These are phyloP conservation scores for Pseudopyricularia javanii DNA, from an alignment of 2,329 filamentous ascomycete genomes.

Conservation along the genomic window DNA sequence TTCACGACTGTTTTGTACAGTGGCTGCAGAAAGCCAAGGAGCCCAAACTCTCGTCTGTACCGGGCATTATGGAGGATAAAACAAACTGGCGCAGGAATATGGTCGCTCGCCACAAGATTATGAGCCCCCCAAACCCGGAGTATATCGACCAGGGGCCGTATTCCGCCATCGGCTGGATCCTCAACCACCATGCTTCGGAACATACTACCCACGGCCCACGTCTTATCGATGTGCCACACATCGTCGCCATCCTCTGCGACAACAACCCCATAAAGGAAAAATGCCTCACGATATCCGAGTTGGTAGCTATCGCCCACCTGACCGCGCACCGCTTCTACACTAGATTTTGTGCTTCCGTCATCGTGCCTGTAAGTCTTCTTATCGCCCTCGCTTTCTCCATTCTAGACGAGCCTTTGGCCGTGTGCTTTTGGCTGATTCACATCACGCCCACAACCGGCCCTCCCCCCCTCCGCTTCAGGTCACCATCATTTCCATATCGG, in stretches of 20 bases:
- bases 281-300: neutral
- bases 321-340: neutral
- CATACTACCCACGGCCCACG: too few relatives aligned
- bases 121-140: neutral
- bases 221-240: slow-evolving; percentile 10
- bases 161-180: neutral
- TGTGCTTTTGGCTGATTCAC: too few relatives aligned
- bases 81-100: too few relatives aligned
- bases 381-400: neutral
- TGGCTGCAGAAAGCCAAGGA: neutral
- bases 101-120: too few relatives aligned
- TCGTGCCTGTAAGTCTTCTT: neutral
- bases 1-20: too few relatives aligned
- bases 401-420: neutral
- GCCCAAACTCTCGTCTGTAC: neutral
- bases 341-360: neutral
- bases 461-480: too few relatives aligned
- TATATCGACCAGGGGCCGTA: neutral
- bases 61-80: neutral
- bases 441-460: too few relatives aligned
- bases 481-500: neutral
- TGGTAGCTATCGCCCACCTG: neutral
- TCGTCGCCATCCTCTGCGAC: neutral
- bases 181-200: neutral
- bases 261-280: neutral